A percentile compares a stretch with the other conserved stretches of the same genome.
Evolutionary conservation across 345 rosid species (phyloP).

Genomic region (Luvunga scandens): DNA sequence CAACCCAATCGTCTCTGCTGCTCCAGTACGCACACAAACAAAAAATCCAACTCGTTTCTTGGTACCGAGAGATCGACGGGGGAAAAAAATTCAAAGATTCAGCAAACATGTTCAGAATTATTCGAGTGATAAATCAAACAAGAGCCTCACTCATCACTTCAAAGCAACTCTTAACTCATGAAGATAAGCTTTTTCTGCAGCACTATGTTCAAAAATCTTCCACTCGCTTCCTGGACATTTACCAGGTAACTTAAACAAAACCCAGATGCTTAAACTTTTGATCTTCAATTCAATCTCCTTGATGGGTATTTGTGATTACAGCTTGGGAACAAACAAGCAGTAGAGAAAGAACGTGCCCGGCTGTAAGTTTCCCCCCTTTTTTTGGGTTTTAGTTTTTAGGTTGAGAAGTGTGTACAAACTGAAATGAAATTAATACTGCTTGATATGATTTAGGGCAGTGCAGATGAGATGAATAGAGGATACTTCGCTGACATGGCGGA

Average conservation of each 20-base stretch:
- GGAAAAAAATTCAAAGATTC: background rate
- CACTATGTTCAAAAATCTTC: constrained; percentile 47
- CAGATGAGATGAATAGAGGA: constrained; percentile 93
- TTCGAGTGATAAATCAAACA: constrained; percentile 15
- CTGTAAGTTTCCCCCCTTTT: constrained; percentile 46
- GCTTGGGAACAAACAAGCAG: constrained; percentile 71
- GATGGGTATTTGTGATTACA: constrained; percentile 23
- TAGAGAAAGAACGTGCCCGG: constrained; percentile 80
- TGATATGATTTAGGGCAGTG: constrained; percentile 74
- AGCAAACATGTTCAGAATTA: constrained; percentile 47
- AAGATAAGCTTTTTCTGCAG: constrained; percentile 28
- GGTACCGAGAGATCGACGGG: background rate
- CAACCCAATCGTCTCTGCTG: too few relatives aligned
- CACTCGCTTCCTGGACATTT: constrained; percentile 68
- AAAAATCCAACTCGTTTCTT: background rate
- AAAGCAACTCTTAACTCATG: constrained; percentile 11
- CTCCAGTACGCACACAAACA: background rate
- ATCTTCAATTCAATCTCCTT: background rate
- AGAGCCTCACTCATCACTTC: constrained; percentile 26
- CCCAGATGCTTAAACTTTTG: background rate
- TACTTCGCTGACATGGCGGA: constrained; percentile 78
- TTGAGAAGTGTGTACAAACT: background rate
- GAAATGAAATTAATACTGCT: constrained; percentile 14
- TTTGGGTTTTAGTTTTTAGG: too few relatives aligned
- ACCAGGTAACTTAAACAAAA: constrained; percentile 38